Evolutionary conservation across 257 asterid species (phyloP).

Genomic region (Nemophila menziesii): DNA sequence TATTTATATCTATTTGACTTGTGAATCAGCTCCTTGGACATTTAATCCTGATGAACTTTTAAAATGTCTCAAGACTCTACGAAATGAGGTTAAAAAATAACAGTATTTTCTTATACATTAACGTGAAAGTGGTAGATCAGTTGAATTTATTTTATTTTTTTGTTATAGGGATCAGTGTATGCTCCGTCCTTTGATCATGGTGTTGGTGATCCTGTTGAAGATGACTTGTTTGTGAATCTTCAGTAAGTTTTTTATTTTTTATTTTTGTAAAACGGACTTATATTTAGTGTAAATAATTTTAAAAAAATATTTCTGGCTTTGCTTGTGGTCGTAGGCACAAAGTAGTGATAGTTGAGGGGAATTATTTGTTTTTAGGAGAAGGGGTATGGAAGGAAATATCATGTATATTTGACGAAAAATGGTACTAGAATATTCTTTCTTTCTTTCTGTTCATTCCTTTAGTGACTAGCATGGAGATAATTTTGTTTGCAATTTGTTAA

Average conservation of each 20-base stretch:
- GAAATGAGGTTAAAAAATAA: constrained; percentile 35
- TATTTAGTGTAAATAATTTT: too few relatives aligned
- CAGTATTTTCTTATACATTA: not conserved
- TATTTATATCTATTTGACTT: constrained; percentile 9
- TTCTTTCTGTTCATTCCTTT: not conserved
- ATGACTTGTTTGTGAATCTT: constrained; percentile 70
- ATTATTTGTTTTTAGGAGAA: constrained; percentile 71
- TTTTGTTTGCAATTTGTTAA: constrained; percentile 14
- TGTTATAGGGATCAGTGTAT: constrained; percentile 62
- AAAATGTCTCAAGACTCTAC: constrained; percentile 50
- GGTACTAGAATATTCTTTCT: constrained; percentile 29
- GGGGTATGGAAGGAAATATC: constrained; percentile 74
- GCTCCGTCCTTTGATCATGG: constrained; percentile 95
- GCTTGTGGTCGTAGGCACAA: constrained; percentile 52
- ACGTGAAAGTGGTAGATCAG: not conserved
- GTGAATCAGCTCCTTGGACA: constrained; percentile 89
- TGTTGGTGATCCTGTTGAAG: constrained; percentile 92
- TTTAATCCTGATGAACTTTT: constrained; percentile 65
- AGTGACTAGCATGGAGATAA: not conserved
- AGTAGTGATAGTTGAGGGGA: constrained; percentile 88
- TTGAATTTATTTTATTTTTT: constrained; percentile 6
- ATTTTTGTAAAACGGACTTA: too few relatives aligned
- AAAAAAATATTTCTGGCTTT: too few relatives aligned
- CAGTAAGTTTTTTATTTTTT: constrained; percentile 40
- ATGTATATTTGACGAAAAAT: constrained; percentile 65